Evolutionary conservation across 495 filamentous ascomycete species (phyloP), one percentile per base, ranked within the genome.

Genomic region (Hypoxylon cercidicola): DNA sequence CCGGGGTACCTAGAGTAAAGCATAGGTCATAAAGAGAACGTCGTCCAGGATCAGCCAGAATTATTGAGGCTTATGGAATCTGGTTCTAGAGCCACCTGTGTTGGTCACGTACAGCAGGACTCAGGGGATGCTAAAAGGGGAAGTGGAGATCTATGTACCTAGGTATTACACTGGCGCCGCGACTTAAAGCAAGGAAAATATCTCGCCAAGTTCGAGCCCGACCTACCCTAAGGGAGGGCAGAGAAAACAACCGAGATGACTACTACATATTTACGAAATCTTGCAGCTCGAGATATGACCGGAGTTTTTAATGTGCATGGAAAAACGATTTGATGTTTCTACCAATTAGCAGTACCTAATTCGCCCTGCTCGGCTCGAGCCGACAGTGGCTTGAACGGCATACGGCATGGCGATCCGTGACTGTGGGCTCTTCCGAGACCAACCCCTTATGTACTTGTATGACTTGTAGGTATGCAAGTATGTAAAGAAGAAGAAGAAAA

Each of bases 281-380:
- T 39, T 25, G 25, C 47, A 35, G 25, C 15, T 32, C 44, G 35
- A 62, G 32, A 54, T 18, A 21, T 16, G 32, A 54, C 35, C 18
- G 25, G 16, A 32, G 40, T 34, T n/a, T 19, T 32, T 32, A 32
- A 32, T 32, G 30, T 10, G 8, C 3, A 32, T 11, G 1, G 10
- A 32, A 5, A 32, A 11, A n/a, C n/a, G n/a, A n/a, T n/a, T n/a
- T n/a, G n/a, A n/a, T n/a, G n/a, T n/a, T n/a, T 25, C 2, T 25
- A 25, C 23, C 23, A 34, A 11, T 46, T 53, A 19, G 41, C 30
- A 56, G 48, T 39, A 32, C n/a, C n/a, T n/a, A n/a, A n/a, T n/a
- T n/a, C n/a, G n/a, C n/a, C n/a, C n/a, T n/a, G 9, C 16, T 67
- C 64, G 64, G 64, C 53, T 62, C 53, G 47, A 67, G 43, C 64